Base-by-base conservation (phyloP, 345 rosid species). In the Camelina neglecta region DNA sequence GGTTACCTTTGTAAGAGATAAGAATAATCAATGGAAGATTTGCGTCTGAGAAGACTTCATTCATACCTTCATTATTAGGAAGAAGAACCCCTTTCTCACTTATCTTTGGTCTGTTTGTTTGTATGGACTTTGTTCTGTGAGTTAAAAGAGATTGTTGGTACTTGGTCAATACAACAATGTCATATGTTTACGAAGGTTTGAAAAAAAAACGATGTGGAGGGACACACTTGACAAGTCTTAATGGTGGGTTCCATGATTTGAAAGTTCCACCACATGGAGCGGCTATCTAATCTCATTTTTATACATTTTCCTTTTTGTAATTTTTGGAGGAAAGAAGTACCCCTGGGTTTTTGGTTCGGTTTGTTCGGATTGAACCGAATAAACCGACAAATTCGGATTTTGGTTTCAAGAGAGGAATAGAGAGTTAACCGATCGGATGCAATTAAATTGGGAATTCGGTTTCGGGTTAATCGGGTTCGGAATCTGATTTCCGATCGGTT, bases 221-320 rank as follows among this genome's bases (percentile, higher is more conserved):
- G 41, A 36, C 39, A 33, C 31, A 16, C 57, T 53, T 67, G 35
- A 53, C 55, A 15, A 4, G 38, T 23, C 50, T 67, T 53, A 0
- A 9, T 38, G 62, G 61, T 38, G 50, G 72, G 61, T 23, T 50
- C 61, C 29, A 26, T 26, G 8, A 36, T 51, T 36, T 26, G 8
- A 67, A 67, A 67, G 36, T 23, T 26, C 49, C 60, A 67, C 35
- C 72, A 67, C 72, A 67, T 67, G 60, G 60, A 67, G 60, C 5
- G 23, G 49, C 49, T 53, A 31, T 51, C 47, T 31, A 13, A 13
- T 51, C 59, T 49, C 29, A 31, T 18, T 65, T n/a, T 44, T 8
- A 6, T 33, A 67, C 60, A 53, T 53, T 51, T 67, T 67, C 26
- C 26, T 24, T 24, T 24, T 24, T 24, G 26, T 24, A 24, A 24